A percentile compares a stretch with the other conserved stretches of the same genome.
phyloP scores from a whole-genome alignment of 1,139 yeast species.

The Insectozyma bohioensis region DNA sequence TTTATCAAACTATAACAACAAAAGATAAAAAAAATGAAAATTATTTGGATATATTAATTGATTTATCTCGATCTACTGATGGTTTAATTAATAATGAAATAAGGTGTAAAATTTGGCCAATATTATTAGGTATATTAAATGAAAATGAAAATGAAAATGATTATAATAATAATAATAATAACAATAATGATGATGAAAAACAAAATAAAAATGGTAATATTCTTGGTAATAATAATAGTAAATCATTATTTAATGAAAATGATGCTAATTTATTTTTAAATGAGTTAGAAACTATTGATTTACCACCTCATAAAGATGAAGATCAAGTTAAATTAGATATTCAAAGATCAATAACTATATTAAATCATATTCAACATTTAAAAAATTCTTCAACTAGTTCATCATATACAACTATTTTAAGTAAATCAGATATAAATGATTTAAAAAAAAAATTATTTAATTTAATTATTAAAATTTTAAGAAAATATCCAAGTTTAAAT shows the following conservation, averaged over 20 bases:
- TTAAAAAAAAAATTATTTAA: conserved; percentile 43
- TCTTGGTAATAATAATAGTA: conserved; percentile 3
- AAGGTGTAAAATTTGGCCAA: conserved; percentile 51
- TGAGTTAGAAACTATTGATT: conserved; percentile 27
- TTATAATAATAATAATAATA: background rate
- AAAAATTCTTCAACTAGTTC: conserved; percentile 7
- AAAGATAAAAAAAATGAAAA: conserved; percentile 6
- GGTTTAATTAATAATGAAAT: conserved; percentile 47
- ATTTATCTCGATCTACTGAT: conserved; percentile 43
- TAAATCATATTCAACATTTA: conserved; percentile 31
- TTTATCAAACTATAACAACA: conserved; percentile 28
- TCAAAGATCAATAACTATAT: conserved; percentile 60
- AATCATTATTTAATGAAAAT: conserved; percentile 10
- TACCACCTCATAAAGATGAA: conserved; percentile 64
- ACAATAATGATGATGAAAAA: background rate
- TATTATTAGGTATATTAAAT: conserved; percentile 29
- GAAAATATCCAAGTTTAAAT: conserved; percentile 59
- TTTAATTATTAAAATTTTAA: conserved; percentile 55
- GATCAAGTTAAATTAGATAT: conserved; percentile 79
- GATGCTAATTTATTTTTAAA: conserved; percentile 16
- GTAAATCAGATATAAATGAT: conserved; percentile 31
- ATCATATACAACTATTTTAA: conserved; percentile 35
- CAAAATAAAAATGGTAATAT: background rate
- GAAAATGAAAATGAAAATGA: background rate
- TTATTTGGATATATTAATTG: conserved; percentile 25